Evolutionary conservation across 2,329 filamentous ascomycete genomes (phyloP).

Genomic region (Pseudopyrenochaeta lycopersici): DNA sequence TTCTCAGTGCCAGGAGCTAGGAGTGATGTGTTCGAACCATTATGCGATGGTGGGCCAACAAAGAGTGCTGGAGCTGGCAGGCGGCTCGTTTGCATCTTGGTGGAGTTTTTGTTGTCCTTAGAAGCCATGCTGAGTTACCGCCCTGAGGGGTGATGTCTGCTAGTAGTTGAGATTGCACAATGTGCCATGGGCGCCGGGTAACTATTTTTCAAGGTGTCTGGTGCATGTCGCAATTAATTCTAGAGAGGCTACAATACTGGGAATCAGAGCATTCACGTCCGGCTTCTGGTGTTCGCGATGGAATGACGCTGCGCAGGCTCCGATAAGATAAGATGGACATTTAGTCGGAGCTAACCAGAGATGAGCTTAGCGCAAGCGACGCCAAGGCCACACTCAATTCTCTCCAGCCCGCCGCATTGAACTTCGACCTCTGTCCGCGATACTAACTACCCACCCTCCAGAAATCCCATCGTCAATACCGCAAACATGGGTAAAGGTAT

Average conservation of each 20-base stretch:
- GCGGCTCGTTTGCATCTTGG: conserved; percentile 50
- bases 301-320: conserved; percentile 8
- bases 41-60: conserved; percentile 79
- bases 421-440: conserved; percentile 30
- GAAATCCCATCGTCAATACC: conserved; percentile 46
- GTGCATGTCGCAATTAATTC: neutral
- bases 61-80: conserved; percentile 80
- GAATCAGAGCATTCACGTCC: neutral
- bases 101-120: conserved; percentile 28
- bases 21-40: conserved; percentile 66
- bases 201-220: neutral
- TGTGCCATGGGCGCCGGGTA: neutral
- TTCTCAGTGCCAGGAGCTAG: conserved; percentile 41
- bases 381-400: conserved; percentile 19
- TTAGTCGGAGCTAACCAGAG: conserved; percentile 2
- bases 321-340: conserved; percentile 32
- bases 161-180: neutral
- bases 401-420: conserved; percentile 7
- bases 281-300: conserved; percentile 3
- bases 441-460: conserved; percentile 43
- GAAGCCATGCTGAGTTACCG: conserved; percentile 20
- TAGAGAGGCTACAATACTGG: neutral
- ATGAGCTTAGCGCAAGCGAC: conserved; percentile 4
- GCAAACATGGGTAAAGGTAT: conserved; percentile 52
- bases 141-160: neutral